Evolutionary conservation across 352 stramenopile genomes (phyloP).

Genomic region (Pythium insidiosum): DNA sequence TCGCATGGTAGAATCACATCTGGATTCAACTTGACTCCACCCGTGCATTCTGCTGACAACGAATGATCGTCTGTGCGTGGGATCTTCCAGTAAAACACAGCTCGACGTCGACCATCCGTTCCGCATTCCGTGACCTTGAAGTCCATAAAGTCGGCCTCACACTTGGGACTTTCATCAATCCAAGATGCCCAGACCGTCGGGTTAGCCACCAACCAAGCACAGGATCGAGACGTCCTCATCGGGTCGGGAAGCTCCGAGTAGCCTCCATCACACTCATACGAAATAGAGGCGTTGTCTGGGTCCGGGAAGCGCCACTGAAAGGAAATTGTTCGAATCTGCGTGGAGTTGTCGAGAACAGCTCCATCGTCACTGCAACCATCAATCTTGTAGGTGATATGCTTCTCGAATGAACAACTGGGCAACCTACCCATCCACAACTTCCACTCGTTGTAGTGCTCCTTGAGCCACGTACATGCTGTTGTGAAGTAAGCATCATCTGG

Average conservation of each 20-base stretch:
- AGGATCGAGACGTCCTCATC: constrained; percentile 26
- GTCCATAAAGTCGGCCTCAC: too few species aligned
- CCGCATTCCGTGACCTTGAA: too few species aligned
- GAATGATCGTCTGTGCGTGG: too few species aligned
- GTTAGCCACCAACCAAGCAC: constrained; percentile 23
- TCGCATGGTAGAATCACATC: too few species aligned
- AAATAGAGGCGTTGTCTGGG: constrained; percentile 17
- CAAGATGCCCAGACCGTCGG: too few species aligned
- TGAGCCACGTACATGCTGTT: constrained; percentile 23
- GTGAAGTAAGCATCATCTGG: constrained; percentile 14
- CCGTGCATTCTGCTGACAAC: too few species aligned
- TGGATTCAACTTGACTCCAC: too few species aligned
- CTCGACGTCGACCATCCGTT: too few species aligned
- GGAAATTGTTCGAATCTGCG: constrained; percentile 9
- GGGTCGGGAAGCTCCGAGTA: constrained; percentile 13
- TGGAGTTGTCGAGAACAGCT: neutral
- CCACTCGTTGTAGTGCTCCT: constrained; percentile 21
- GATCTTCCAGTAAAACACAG: too few species aligned
- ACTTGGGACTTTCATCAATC: too few species aligned
- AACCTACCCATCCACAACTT: constrained; percentile 13
- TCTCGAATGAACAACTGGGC: constrained; percentile 15
- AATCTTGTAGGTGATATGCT: constrained; percentile 21
- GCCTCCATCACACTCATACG: constrained; percentile 38
- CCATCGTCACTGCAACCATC: constrained; percentile 15
- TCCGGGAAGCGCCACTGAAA: constrained; percentile 27